phyloP scores from a whole-genome alignment of 768 basidiomycete genomes.

The Trametes meyenii region DNA sequence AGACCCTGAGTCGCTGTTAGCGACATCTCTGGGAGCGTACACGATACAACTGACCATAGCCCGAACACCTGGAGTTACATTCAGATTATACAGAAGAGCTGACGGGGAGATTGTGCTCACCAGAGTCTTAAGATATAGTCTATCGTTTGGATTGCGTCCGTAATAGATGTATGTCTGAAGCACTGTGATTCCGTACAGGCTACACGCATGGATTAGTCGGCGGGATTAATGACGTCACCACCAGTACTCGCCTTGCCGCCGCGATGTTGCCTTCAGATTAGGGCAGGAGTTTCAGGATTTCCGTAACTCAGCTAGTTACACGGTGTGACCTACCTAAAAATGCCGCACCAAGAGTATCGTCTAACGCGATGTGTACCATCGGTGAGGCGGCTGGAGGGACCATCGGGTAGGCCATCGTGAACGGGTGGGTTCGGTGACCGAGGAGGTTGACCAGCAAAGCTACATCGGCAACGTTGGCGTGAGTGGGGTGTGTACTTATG shows the following conservation, averaged over 20 bases:
- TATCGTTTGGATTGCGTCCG: constrained; percentile 11
- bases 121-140: constrained; percentile 8
- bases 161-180: constrained; percentile 27
- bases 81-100: background rate
- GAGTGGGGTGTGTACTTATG: constrained; percentile 3
- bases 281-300: background rate
- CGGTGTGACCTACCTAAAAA: constrained; percentile 17
- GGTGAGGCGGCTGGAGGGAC: background rate
- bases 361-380: constrained; percentile 18
- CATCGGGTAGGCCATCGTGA: background rate
- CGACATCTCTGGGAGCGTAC: too few relatives aligned
- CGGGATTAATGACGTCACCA: too few relatives aligned
- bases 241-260: constrained; percentile 10
- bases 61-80: constrained; percentile 17
- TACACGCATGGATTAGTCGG: background rate
- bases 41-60: constrained; percentile 10
- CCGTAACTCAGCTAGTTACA: background rate
- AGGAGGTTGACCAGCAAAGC: background rate
- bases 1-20: constrained; percentile 8
- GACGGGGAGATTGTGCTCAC: constrained; percentile 2
- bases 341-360: constrained; percentile 24
- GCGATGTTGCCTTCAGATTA: constrained; percentile 21
- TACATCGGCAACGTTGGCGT: background rate
- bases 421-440: background rate
- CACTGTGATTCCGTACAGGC: constrained; percentile 28